Evolutionary conservation across 2,329 filamentous ascomycete species (phyloP).

Genomic region (Alternaria sp.): DNA sequence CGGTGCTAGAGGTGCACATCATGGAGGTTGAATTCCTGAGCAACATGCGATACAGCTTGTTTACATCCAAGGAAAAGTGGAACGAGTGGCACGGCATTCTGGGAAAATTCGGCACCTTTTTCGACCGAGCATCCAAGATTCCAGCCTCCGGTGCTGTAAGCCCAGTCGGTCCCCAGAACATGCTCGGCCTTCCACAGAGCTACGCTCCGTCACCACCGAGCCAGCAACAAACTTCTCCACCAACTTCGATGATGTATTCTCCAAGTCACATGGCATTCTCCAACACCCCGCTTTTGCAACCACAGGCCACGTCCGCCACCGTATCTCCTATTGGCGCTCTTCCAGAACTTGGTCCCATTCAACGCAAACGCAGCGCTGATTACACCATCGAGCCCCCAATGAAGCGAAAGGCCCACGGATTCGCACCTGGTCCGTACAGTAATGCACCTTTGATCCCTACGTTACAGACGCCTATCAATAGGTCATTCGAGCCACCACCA

Average conservation of each 20-base stretch:
- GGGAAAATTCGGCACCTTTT: constrained; percentile 82
- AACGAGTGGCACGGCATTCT: constrained; percentile 84
- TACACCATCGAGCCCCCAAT: constrained; percentile 63
- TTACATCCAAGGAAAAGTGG: constrained; percentile 88
- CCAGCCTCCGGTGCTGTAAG: constrained; percentile 53
- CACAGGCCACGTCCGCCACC: constrained; percentile 53
- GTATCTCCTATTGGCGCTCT: constrained; percentile 56
- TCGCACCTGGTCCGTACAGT: constrained; percentile 48
- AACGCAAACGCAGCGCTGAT: constrained; percentile 68
- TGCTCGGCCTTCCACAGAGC: constrained; percentile 53
- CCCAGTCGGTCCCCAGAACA: constrained; percentile 43
- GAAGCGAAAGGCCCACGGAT: constrained; percentile 60
- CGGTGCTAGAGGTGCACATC: constrained; percentile 93
- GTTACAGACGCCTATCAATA: constrained; percentile 46
- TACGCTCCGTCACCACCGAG: constrained; percentile 61
- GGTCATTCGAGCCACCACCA: constrained; percentile 48
- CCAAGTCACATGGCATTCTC: constrained; percentile 56
- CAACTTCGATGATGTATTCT: constrained; percentile 53
- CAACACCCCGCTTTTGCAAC: constrained; percentile 52
- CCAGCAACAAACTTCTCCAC: constrained; percentile 62
- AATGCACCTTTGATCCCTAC: constrained; percentile 49
- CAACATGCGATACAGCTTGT: constrained; percentile 95
- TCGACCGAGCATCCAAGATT: constrained; percentile 70
- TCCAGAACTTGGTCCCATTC: constrained; percentile 52
- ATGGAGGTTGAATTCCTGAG: constrained; percentile 99